Conservation (phyloP, 2,329 filamentous ascomycete genomes). For the Stemphylium vesicarium region DNA sequence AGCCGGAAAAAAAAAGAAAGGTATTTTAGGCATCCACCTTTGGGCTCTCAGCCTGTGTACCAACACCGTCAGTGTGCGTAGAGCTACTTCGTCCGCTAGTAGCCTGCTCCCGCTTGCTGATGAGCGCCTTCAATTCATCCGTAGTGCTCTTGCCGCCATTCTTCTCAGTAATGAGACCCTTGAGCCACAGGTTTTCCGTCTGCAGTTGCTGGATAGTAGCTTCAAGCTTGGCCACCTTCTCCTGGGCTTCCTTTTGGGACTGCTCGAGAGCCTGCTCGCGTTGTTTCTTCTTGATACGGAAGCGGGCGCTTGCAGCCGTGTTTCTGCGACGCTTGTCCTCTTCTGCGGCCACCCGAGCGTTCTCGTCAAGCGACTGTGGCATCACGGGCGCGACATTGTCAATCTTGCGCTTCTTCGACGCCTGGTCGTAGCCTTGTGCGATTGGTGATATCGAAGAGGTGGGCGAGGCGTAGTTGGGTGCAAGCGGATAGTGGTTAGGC, state of each 20-base stretch:
- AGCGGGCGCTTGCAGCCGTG: slow-evolving; percentile 60
- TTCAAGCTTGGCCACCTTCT: slow-evolving; percentile 55
- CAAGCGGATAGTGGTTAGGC: slow-evolving; percentile 31
- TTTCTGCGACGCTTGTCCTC: slow-evolving; percentile 62
- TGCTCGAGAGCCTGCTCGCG: slow-evolving; percentile 60
- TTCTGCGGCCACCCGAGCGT: slow-evolving; percentile 56
- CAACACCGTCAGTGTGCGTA: slow-evolving; percentile 47
- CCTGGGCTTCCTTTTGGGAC: slow-evolving; percentile 58
- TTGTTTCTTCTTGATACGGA: slow-evolving; percentile 64
- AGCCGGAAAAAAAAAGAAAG: slow-evolving; percentile 15
- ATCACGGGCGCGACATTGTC: slow-evolving; percentile 42
- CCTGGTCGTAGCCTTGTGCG: slow-evolving; percentile 34
- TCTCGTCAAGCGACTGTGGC: slow-evolving; percentile 52
- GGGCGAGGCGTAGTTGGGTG: slow-evolving; percentile 38
- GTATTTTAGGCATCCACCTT: slow-evolving; percentile 41
- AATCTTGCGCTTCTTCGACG: slow-evolving; percentile 57
- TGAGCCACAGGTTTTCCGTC: slow-evolving; percentile 61
- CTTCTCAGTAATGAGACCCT: slow-evolving; percentile 60
- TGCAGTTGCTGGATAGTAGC: slow-evolving; percentile 57
- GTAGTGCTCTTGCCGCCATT: slow-evolving; percentile 45
- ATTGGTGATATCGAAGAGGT: slow-evolving; percentile 39
- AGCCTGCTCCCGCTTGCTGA: slow-evolving; percentile 45
- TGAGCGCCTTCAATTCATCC: slow-evolving; percentile 41
- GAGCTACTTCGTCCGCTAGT: slow-evolving; percentile 44
- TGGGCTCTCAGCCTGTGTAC: slow-evolving; percentile 36